phyloP scores from a whole-genome alignment of 176 grass and related monocot species.

The Musa itinerans region DNA sequence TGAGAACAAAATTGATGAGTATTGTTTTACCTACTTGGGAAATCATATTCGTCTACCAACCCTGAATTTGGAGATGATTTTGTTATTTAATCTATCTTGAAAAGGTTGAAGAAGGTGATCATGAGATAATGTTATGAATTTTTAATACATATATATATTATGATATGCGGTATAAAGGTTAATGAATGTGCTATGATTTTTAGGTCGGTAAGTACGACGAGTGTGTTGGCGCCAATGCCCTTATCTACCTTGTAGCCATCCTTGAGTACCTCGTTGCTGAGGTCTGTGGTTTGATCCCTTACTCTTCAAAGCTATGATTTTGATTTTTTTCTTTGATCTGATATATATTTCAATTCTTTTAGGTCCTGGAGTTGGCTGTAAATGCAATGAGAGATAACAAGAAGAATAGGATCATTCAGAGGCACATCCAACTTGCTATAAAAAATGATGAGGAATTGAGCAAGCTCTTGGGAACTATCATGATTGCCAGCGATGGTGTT shows the following conservation, averaged over 20 bases:
- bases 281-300: not conserved
- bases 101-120: too few species aligned
- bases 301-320: not conserved
- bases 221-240: constrained; percentile 26
- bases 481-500: constrained; percentile 31
- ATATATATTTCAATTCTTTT: not conserved
- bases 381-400: constrained; percentile 4
- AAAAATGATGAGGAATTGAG: constrained; percentile 34
- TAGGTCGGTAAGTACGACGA: constrained; percentile 32
- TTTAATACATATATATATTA: too few species aligned
- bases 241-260: constrained; percentile 24
- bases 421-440: constrained; percentile 1
- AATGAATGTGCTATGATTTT: not conserved
- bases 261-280: constrained; percentile 36
- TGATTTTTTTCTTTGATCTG: not conserved
- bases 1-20: too few species aligned
- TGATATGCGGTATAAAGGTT: too few species aligned
- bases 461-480: constrained; percentile 29
- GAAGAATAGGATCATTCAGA: constrained; percentile 1
- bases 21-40: too few species aligned
- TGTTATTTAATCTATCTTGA: too few species aligned
- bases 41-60: too few species aligned
- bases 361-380: constrained; percentile 5
- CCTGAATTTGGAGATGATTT: too few species aligned
- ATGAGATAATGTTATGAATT: too few species aligned